phyloP scores from a whole-genome alignment of 176 grass and related monocot genomes.

The Musa schizocarpa region DNA sequence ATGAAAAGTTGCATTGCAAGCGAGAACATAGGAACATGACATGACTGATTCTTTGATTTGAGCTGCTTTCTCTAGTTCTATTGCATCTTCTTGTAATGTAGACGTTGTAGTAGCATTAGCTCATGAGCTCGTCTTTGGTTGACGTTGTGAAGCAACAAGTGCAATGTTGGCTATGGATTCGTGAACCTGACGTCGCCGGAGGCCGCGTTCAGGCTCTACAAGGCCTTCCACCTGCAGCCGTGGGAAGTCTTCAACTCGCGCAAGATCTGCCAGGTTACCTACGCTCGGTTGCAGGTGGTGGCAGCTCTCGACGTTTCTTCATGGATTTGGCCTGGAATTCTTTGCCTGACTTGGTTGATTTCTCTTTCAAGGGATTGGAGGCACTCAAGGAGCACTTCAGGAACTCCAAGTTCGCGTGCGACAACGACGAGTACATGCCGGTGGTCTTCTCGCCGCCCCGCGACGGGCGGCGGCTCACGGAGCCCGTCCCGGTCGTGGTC shows the following conservation, averaged over 20 bases:
- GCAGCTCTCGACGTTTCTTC: not conserved
- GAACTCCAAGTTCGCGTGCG: slow-evolving; percentile 97
- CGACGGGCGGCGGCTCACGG: slow-evolving; percentile 69
- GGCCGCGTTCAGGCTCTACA: slow-evolving; percentile 80
- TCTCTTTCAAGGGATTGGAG: slow-evolving; percentile 53
- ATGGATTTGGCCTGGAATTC: not conserved
- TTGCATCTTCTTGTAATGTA: no score
- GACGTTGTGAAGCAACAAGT: slow-evolving; percentile 72
- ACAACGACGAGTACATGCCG: slow-evolving; percentile 92
- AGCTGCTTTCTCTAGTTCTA: no score
- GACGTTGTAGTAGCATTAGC: no score
- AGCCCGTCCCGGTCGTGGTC: slow-evolving; percentile 55
- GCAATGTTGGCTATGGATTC: slow-evolving; percentile 97
- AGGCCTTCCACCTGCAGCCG: slow-evolving; percentile 85
- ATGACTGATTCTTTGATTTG: no score
- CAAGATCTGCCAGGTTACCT: slow-evolving; percentile 99
- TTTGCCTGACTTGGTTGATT: no score
- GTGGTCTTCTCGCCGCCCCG: slow-evolving; percentile 79
- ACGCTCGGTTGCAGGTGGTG: slow-evolving; percentile 77
- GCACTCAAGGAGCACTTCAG: slow-evolving; percentile 96
- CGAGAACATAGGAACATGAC: no score
- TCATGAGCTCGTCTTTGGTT: not conserved
- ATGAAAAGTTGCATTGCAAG: not conserved
- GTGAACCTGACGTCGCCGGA: slow-evolving; percentile 92
- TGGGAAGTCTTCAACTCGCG: slow-evolving; percentile 98